Evolutionary conservation across 306 rosid species (phyloP).

Genomic region (Vigna trinervia): DNA sequence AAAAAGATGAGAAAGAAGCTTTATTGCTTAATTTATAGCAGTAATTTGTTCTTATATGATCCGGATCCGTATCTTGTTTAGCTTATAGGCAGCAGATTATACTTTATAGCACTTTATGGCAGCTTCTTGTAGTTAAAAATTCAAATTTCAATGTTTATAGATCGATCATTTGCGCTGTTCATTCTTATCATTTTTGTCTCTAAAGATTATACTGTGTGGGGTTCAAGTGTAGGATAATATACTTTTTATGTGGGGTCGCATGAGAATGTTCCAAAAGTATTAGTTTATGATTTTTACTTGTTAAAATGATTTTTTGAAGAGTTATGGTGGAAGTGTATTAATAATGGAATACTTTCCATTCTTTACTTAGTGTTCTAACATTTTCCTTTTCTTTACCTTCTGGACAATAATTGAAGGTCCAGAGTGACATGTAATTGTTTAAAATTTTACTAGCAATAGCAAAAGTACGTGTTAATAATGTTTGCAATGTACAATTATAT

Average conservation of each 20-base stretch:
- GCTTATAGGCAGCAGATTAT: background rate
- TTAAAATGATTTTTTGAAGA: background rate
- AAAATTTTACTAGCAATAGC: conserved; percentile 11
- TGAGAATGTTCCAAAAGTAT: background rate
- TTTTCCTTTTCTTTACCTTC: background rate
- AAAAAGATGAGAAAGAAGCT: conserved; percentile 47
- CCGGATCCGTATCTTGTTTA: conserved; percentile 25
- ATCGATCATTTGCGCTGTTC: conserved; percentile 25
- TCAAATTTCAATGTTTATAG: background rate
- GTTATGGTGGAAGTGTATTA: background rate
- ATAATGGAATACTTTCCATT: background rate
- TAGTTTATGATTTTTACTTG: background rate
- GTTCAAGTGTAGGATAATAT: conserved; percentile 20
- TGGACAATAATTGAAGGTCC: background rate
- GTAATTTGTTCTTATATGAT: conserved; percentile 27
- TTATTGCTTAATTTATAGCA: conserved; percentile 39
- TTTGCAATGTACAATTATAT: background rate
- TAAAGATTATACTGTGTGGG: conserved; percentile 25
- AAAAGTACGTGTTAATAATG: conserved; percentile 18
- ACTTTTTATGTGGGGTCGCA: background rate
- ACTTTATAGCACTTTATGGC: conserved; percentile 34
- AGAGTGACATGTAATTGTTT: background rate
- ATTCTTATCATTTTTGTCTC: conserved; percentile 25
- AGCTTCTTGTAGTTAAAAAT: conserved; percentile 21
- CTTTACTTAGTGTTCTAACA: background rate